Percentiles rank a stretch among this genome's conserved stretches.
Evolutionary conservation across 768 basidiomycete species (phyloP).

Genomic region (Mycena metata): DNA sequence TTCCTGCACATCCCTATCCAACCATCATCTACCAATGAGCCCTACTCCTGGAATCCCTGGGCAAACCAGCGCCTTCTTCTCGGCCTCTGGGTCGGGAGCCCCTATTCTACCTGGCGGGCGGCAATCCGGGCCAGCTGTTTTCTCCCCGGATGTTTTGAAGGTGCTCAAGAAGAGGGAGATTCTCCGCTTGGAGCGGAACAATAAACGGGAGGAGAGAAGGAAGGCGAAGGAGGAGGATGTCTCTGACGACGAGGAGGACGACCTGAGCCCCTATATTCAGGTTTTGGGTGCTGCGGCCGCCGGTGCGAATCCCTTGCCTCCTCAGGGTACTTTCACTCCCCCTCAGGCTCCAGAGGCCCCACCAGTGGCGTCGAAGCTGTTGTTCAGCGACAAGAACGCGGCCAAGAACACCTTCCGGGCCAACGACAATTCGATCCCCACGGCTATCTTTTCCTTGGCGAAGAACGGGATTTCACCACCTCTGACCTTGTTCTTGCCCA

Average conservation of each 20-base stretch:
- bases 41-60: too few species aligned
- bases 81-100: too few species aligned
- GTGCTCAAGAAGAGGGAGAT: slow-evolving; percentile 12
- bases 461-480: slow-evolving; percentile 25
- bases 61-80: too few species aligned
- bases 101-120: slow-evolving; percentile 11
- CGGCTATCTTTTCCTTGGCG: slow-evolving; percentile 16
- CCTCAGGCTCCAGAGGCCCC: background rate
- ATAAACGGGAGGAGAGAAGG: slow-evolving; percentile 14
- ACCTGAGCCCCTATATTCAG: slow-evolving; percentile 12
- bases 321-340: background rate
- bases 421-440: slow-evolving; percentile 21
- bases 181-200: slow-evolving; percentile 8
- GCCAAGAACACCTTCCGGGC: slow-evolving; percentile 17
- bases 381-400: slow-evolving; percentile 9
- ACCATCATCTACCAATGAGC: too few species aligned
- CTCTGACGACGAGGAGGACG: slow-evolving; percentile 17
- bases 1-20: too few species aligned
- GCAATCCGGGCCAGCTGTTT: background rate
- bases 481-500: slow-evolving; percentile 9
- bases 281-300: background rate
- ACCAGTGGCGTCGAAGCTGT: background rate
- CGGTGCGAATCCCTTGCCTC: slow-evolving; percentile 3
- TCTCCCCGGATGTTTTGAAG: background rate
- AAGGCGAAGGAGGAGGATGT: background rate